Conservation (phyloP, 345 rosid genomes). For the Sisymbrium altissimum region DNA sequence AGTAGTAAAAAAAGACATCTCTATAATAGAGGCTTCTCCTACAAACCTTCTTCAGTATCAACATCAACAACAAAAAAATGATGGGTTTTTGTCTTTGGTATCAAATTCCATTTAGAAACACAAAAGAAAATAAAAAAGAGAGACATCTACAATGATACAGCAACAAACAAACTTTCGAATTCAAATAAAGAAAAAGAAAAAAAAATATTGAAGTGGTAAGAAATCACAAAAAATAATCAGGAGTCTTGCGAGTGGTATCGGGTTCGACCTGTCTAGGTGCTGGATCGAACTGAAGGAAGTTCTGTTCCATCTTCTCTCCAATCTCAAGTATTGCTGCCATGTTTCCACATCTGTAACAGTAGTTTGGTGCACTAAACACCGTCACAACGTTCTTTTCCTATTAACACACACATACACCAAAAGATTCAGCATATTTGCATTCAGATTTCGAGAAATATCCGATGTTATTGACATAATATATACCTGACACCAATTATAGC, state of each 20-base stretch:
- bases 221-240: conserved; percentile 42
- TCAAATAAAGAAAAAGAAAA: neutral
- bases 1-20: neutral
- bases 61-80: conserved; percentile 10
- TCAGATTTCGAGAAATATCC: neutral
- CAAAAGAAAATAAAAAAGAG: neutral
- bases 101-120: neutral
- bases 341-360: conserved; percentile 42
- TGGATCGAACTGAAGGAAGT: conserved; percentile 39
- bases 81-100: neutral
- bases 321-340: conserved; percentile 41
- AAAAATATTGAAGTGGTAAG: neutral
- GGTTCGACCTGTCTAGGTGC: conserved; percentile 41
- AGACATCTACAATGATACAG: conserved; percentile 33
- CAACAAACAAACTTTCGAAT: conserved; percentile 26
- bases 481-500: conserved; percentile 41
- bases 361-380: conserved; percentile 41
- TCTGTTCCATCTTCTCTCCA: conserved; percentile 39
- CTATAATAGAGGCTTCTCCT: neutral
- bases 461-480: neutral
- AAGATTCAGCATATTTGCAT: neutral
- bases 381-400: conserved; percentile 40
- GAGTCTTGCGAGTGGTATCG: conserved; percentile 37
- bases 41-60: conserved; percentile 10
- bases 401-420: neutral